Percentiles rank a stretch among this genome's conserved stretches.
phyloP scores from a whole-genome alignment of 1,284 basidiomycete genomes.

The Leccinum idahoense region DNA sequence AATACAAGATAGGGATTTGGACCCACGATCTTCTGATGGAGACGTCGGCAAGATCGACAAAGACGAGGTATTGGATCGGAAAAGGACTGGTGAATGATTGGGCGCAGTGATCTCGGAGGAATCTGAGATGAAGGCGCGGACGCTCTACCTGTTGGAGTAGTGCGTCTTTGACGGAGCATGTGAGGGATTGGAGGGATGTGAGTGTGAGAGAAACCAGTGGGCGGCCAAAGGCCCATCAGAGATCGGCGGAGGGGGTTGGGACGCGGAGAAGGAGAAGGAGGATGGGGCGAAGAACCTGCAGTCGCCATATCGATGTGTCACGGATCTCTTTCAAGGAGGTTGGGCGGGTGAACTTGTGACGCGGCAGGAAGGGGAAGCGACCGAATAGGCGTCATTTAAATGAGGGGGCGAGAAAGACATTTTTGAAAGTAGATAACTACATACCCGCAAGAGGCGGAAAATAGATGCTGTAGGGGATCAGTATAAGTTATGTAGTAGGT shows the following conservation, averaged over 20 bases:
- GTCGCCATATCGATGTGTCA: conserved; percentile 54
- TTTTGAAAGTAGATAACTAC: neutral
- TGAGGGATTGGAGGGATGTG: conserved; percentile 32
- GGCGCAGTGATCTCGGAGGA: conserved; percentile 34
- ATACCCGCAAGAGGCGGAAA: too few species aligned
- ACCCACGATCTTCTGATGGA: conserved; percentile 60
- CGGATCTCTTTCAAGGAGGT: conserved; percentile 60
- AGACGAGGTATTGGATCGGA: conserved; percentile 60
- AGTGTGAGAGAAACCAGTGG: conserved; percentile 50
- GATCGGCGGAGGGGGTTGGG: conserved; percentile 28
- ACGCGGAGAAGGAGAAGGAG: conserved; percentile 3
- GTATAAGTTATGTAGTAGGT: too few species aligned
- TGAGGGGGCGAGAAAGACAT: neutral
- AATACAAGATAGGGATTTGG: conserved; percentile 3
- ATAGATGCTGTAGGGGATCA: too few species aligned
- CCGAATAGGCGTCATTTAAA: conserved; percentile 4
- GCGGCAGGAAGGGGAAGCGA: conserved; percentile 28
- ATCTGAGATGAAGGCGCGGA: conserved; percentile 43
- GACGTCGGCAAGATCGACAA: conserved; percentile 62
- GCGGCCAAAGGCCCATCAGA: conserved; percentile 53
- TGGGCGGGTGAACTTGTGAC: conserved; percentile 60
- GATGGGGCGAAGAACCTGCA: conserved; percentile 41
- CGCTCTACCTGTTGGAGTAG: conserved; percentile 50
- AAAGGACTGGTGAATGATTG: conserved; percentile 24
- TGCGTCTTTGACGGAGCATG: conserved; percentile 36